phyloP scores from a whole-genome alignment of 2,329 filamentous ascomycete genomes.

The Fusarium camptoceras region DNA sequence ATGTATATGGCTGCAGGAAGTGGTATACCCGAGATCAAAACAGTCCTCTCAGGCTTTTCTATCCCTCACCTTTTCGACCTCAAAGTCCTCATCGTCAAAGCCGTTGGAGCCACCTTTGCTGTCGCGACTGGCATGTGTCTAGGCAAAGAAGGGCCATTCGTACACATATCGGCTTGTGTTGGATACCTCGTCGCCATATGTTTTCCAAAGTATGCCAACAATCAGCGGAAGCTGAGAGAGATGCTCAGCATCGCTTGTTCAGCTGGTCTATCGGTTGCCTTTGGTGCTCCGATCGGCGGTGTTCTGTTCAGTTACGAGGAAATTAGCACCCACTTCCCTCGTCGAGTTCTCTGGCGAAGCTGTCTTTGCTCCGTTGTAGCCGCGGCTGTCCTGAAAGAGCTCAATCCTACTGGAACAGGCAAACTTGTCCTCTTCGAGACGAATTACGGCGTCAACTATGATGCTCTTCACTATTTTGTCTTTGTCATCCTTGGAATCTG shows the following conservation, averaged over 20 bases:
- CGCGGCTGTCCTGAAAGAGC: slow-evolving; percentile 24
- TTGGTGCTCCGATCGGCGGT: slow-evolving; percentile 27
- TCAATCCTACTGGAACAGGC: slow-evolving; percentile 26
- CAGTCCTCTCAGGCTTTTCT: slow-evolving; percentile 19
- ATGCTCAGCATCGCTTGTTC: slow-evolving; percentile 35
- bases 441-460: slow-evolving; percentile 33
- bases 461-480: slow-evolving; percentile 19
- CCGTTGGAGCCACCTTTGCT: slow-evolving; percentile 26
- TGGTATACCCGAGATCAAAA: slow-evolving; percentile 35
- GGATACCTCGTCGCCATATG: slow-evolving; percentile 20
- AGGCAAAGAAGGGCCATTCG: slow-evolving; percentile 32
- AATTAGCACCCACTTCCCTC: slow-evolving; percentile 36
- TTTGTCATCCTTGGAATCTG: slow-evolving; percentile 28
- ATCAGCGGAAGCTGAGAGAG: slow-evolving; percentile 21
- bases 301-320: slow-evolving; percentile 37
- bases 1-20: slow-evolving; percentile 39
- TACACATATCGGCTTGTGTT: slow-evolving; percentile 33
- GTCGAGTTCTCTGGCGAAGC: slow-evolving; percentile 21
- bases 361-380: slow-evolving; percentile 31
- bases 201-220: slow-evolving; percentile 24
- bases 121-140: slow-evolving; percentile 35
- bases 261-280: slow-evolving; percentile 24
- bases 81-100: slow-evolving; percentile 29
- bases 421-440: slow-evolving; percentile 35
- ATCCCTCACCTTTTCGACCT: slow-evolving; percentile 32